Evolutionary conservation across 1,284 basidiomycete species (phyloP).

Genomic region (Cutaneotrichosporon cavernicola): DNA sequence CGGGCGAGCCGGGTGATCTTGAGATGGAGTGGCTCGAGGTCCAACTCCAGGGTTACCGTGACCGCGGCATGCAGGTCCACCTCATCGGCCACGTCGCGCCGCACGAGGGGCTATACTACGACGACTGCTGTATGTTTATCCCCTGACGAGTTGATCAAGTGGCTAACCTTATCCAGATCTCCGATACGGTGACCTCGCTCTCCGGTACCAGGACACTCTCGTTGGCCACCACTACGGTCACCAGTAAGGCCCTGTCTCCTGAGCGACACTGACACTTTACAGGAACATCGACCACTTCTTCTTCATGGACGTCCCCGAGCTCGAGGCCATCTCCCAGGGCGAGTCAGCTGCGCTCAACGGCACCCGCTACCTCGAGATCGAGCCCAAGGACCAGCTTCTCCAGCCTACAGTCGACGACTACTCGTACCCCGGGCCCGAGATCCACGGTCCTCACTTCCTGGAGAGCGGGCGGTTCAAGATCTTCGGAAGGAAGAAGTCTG

Average conservation of each 20-base stretch:
- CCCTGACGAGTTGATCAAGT: not conserved
- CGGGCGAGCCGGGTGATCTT: constrained; percentile 72
- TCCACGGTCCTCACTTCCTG: constrained; percentile 30
- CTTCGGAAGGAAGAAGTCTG: constrained; percentile 31
- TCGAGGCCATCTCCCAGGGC: constrained; percentile 30
- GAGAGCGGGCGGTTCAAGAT: constrained; percentile 36
- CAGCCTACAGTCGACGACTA: constrained; percentile 18
- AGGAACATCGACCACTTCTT: constrained; percentile 56
- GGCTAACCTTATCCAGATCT: constrained; percentile 58
- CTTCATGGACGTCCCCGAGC: constrained; percentile 51
- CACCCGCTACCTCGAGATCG: constrained; percentile 6
- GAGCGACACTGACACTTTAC: constrained; percentile 16
- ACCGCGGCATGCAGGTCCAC: constrained; percentile 71
- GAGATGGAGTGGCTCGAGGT: constrained; percentile 89
- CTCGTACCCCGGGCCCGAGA: constrained; percentile 27
- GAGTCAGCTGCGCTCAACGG: constrained; percentile 6
- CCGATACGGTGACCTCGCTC: constrained; percentile 75
- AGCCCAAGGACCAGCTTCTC: constrained; percentile 2
- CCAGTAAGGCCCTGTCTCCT: constrained; percentile 52
- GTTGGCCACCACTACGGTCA: constrained; percentile 82
- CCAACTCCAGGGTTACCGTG: constrained; percentile 69
- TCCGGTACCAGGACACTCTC: constrained; percentile 86
- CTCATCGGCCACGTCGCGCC: constrained; percentile 62
- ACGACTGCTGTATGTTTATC: constrained; percentile 61
- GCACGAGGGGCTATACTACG: constrained; percentile 75